phyloP scores from a whole-genome alignment of 1,139 yeast species.

The Suhomyces taliae region DNA sequence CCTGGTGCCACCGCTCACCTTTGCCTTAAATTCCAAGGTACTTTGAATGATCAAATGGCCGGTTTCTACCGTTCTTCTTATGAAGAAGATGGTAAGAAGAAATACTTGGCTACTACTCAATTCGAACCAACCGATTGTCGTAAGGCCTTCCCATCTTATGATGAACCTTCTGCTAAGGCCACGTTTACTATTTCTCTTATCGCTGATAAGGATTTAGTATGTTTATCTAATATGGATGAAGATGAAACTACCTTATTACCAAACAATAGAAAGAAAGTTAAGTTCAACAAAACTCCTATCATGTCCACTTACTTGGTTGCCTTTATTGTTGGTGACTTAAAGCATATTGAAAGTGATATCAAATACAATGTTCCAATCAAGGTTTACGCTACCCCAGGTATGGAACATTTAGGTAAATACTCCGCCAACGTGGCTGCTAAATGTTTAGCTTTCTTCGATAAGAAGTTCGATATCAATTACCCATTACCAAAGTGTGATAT shows the following conservation, averaged over 20 bases:
- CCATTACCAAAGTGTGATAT: conserved; percentile 62
- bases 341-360: conserved; percentile 28
- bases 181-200: conserved; percentile 66
- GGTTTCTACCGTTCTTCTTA: conserved; percentile 83
- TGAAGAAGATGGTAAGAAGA: conserved; percentile 57
- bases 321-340: conserved; percentile 36
- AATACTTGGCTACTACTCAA: conserved; percentile 75
- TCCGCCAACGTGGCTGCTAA: conserved; percentile 53
- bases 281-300: conserved; percentile 31
- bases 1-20: conserved; percentile 47
- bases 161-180: conserved; percentile 77
- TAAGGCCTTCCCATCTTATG: conserved; percentile 81
- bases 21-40: conserved; percentile 63
- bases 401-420: conserved; percentile 49
- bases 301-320: conserved; percentile 28
- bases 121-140: conserved; percentile 87
- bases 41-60: conserved; percentile 63
- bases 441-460: conserved; percentile 52
- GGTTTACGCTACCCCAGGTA: conserved; percentile 56
- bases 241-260: conserved; percentile 46
- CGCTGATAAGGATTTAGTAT: conserved; percentile 59
- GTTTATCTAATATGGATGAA: conserved; percentile 80
- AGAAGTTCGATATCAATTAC: conserved; percentile 54
- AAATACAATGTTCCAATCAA: conserved; percentile 44
- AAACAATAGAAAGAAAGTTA: conserved; percentile 50